phyloP scores from a whole-genome alignment of 1,139 yeast species.

The Zygoascus meyerae region DNA sequence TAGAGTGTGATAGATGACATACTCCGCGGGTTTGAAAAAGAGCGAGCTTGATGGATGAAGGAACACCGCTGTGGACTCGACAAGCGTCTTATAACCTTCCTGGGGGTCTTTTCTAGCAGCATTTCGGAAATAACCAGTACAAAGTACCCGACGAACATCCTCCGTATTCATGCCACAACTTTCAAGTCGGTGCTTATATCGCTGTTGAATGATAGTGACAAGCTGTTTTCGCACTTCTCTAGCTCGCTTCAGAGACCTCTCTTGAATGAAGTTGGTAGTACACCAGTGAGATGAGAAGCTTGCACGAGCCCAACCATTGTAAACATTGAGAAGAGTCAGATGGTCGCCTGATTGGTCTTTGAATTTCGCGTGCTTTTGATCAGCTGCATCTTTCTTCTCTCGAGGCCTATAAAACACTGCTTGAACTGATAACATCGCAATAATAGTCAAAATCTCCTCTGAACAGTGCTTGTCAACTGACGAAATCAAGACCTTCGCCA shows the following conservation, averaged over 20 bases:
- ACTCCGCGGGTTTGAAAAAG: slow-evolving; percentile 67
- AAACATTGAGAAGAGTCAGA: slow-evolving; percentile 75
- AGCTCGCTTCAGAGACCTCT: slow-evolving; percentile 69
- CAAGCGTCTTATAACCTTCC: slow-evolving; percentile 70
- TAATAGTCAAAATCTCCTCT: slow-evolving; percentile 76
- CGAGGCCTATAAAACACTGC: slow-evolving; percentile 80
- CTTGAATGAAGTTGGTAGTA: slow-evolving; percentile 72
- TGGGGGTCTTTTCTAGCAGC: slow-evolving; percentile 75
- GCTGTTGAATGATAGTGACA: slow-evolving; percentile 49
- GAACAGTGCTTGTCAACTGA: slow-evolving; percentile 73
- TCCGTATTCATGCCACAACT: slow-evolving; percentile 57
- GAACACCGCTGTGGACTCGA: slow-evolving; percentile 70
- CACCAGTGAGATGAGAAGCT: slow-evolving; percentile 73
- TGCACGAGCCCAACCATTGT: slow-evolving; percentile 65
- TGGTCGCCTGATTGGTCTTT: slow-evolving; percentile 84
- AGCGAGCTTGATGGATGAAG: slow-evolving; percentile 87
- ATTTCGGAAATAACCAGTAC: slow-evolving; percentile 84
- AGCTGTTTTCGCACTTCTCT: slow-evolving; percentile 74
- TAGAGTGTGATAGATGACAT: slow-evolving; percentile 78
- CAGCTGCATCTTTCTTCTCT: slow-evolving; percentile 72
- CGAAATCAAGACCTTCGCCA: slow-evolving; percentile 73
- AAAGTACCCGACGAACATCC: slow-evolving; percentile 61
- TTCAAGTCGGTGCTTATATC: slow-evolving; percentile 44
- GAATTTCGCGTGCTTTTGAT: slow-evolving; percentile 66
- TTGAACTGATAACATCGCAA: slow-evolving; percentile 89